Evolutionary conservation across 2,329 filamentous ascomycete genomes (phyloP).

Genomic region (Zasmidium angulare): DNA sequence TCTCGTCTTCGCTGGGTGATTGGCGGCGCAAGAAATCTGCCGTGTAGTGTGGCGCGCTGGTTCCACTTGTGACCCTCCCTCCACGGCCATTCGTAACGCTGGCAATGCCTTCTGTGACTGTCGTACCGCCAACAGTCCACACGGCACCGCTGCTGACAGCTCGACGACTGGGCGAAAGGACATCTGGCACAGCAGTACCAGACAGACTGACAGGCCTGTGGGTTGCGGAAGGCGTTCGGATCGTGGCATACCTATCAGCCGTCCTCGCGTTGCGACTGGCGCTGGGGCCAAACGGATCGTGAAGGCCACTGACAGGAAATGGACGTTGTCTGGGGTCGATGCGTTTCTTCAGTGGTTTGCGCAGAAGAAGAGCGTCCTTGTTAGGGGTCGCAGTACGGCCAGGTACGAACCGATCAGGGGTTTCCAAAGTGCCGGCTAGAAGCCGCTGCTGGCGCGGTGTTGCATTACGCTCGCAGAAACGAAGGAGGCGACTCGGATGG

Average conservation of each 20-base stretch:
- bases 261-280: constrained; percentile 15
- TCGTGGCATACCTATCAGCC: constrained; percentile 27
- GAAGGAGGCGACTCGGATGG: constrained; percentile 22
- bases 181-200: constrained; percentile 3
- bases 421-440: constrained; percentile 28
- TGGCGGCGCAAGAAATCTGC: constrained; percentile 54
- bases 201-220: neutral
- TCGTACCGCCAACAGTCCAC: constrained; percentile 74
- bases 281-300: constrained; percentile 31
- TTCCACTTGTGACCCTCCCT: constrained; percentile 65
- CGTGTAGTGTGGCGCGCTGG: constrained; percentile 65
- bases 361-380: constrained; percentile 25
- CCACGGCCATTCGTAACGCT: constrained; percentile 60
- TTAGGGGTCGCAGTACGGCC: constrained; percentile 29
- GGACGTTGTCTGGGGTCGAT: neutral
- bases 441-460: constrained; percentile 21
- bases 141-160: constrained; percentile 65
- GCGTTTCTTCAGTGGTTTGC: neutral
- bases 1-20: constrained; percentile 27
- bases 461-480: constrained; percentile 20
- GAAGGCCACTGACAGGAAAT: neutral
- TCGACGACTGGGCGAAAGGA: constrained; percentile 9
- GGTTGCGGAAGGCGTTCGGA: constrained; percentile 7
- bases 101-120: constrained; percentile 36
- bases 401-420: constrained; percentile 61